Conservation (phyloP, 176 grass and related monocot genomes). For the Pontederia crassipes region DNA sequence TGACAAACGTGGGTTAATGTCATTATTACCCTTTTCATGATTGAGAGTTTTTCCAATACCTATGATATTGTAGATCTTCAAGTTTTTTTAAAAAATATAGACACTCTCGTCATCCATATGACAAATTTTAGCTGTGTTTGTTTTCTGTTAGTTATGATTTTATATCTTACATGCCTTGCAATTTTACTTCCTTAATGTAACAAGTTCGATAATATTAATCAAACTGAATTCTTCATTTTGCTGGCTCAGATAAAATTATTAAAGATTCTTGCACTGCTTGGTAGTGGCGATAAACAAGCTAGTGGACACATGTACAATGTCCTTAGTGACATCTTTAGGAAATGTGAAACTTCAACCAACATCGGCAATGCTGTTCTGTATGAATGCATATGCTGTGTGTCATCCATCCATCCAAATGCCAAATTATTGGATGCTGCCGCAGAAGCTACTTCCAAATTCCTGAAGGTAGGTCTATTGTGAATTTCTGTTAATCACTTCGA, state of each 20-base stretch:
- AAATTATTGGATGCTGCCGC: conserved; percentile 82
- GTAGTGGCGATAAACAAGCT: conserved; percentile 85
- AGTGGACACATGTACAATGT: conserved; percentile 83
- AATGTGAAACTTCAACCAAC: conserved; percentile 86
- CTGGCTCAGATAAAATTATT: conserved; percentile 83
- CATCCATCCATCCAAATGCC: conserved; percentile 87
- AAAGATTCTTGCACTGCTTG: conserved; percentile 92
- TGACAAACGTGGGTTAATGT: too few species aligned
- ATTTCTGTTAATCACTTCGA: neutral
- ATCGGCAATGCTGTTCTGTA: conserved; percentile 98
- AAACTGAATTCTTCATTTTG: neutral
- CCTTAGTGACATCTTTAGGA: conserved; percentile 90
- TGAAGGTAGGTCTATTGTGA: conserved; percentile 47
- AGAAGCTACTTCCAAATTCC: conserved; percentile 95
- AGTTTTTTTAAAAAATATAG: too few species aligned
- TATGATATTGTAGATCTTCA: too few species aligned
- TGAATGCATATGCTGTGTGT: conserved; percentile 90
- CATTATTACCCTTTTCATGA: too few species aligned
- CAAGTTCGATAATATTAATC: too few species aligned
- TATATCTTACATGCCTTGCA: too few species aligned
- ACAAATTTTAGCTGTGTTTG: too few species aligned
- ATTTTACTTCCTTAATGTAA: too few species aligned
- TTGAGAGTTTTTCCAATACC: too few species aligned
- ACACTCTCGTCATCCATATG: too few species aligned
- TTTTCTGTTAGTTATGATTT: too few species aligned